Evolutionary conservation across 2,329 filamentous ascomycete species (phyloP), one percentile per base, ranked within the genome.

Genomic region (Cercospora sesami): DNA sequence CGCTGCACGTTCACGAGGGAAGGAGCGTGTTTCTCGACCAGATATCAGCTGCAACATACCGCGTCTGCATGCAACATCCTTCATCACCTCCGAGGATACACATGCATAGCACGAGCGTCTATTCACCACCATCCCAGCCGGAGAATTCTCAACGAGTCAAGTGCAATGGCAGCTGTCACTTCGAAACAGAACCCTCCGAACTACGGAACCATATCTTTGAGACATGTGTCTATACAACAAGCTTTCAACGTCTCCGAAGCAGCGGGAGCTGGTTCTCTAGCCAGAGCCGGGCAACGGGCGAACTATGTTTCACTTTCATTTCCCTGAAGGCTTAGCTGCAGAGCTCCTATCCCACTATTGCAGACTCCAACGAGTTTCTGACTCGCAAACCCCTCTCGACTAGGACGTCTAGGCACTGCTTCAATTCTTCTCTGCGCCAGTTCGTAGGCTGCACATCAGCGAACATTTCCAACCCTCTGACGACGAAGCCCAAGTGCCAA

Each of bases 311-410:
- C 23, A 14, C 2, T 8, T n/a, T 53, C 48, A 28, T 53, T 53
- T 28, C 23, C 14, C 12, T 53, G 48, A 26, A 23, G 10, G 28
- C 23, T 4, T 5, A 8, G 5, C 21, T 16, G 3, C 21, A 51
- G 18, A 51, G 5, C 14, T 4, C 6, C 23, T 53, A 53, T 28
- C 5, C 48, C 36, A 39, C 3, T 28, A 53, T 26, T 26, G 48
- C 48, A 53, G 23, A 1, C n/a, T 59, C 55, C 28, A 36, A 36
- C 8, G 30, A 10, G 18, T 30, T 9, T 30, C 69, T 60, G 9
- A 90, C 76, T 68, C 89, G 81, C 69, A 90, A 69, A 73, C 88
- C 88, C 77, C 89, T 89, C 78, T 90, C 88, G 14, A 81, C 80
- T 75, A 90, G 80, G 6, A 88, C 82, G 69, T 84, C 81, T 75